Base-by-base conservation (phyloP, 225 moss, liverwort and hornwort genomes). In the Straminergon stramineum region DNA sequence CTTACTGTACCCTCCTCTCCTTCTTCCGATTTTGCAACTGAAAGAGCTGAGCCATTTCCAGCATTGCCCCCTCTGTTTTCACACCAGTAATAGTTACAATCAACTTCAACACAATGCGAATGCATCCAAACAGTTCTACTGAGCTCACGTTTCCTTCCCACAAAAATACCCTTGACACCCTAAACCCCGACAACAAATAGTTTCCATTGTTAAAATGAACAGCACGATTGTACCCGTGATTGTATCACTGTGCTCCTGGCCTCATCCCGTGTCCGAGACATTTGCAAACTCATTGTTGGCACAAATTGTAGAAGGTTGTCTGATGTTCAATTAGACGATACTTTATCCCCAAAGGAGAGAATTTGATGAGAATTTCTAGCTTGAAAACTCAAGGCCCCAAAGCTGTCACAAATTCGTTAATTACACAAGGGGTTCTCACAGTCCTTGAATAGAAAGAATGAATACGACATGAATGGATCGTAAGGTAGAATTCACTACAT, bases 1-100 rank as follows among this genome's bases (percentile, higher is more conserved):
- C 92, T 96, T 65, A 99, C 94, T 32, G 96, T 94, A 75, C 99
- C 99, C 91, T 96, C 91, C 86, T 91, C 89, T 79, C 99, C 99
- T 87, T 88, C 92, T 63, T 87, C 84, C 28, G 94, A 96, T 89
- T 88, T 88, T 57, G 82, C 87, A 92, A 94, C 93, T 74, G 62
- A 62, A 86, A 51, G 48, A 75, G 75, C 86, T 75, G 73, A 48
- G 26, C 89, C 88, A 91, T 95, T 94, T 82, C 96, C 97, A 85
- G 89, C 85, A 89, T 61, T 85, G 84, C 98, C 98, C 71, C 98
- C 98, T 90, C 98, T 99, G 92, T 77, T 91, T 66, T 34, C 86
- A 84, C 69, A 89, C n/a, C 48, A 86, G 19, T 74, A 74, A 37
- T 75, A 48, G 78, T 60, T 53, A 83, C 64, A 14, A 81, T 83